Evolutionary conservation across 78 protist species (phyloP), one percentile per base, ranked within the genome.

Genomic region (Cavenderia fasciculata): DNA sequence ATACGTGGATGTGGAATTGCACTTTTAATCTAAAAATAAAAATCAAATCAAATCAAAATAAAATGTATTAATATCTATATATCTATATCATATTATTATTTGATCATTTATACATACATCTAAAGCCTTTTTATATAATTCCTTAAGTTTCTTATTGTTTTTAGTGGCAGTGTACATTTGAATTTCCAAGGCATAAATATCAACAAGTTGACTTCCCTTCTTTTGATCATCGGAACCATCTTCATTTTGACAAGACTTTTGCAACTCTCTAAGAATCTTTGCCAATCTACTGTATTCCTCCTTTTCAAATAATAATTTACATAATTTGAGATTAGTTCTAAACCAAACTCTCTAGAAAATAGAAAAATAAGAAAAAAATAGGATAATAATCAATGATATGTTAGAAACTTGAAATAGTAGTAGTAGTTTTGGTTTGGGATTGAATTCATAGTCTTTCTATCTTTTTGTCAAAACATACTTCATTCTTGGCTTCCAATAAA

Each of bases 1-100:
- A 92, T 96, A 25, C 94, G 70, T n/a, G 99, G 99, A 79, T 97
- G 98, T 14, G 98, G 97, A 54, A 98, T 96, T 46, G 99, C 98
- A 8, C 90, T 33, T 74, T 93, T 85, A 90, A 97, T 73, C 62
- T 69, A 41, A 23, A 23, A 8, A 23, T 36, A 7, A 5, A 25
- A 25, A 49, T 29, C 4, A 23, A 29, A 31, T 16, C n/a, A 19
- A 16, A 23, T 43, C 14, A 4, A 57, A n/a, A n/a, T n/a, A n/a
- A n/a, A n/a, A n/a, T n/a, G 43, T 77, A 61, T 23, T 59, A 29
- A 77, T 59, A 36, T 5, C 3, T 10, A 41, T 65, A 10, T 2
- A 59, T 14, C 36, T 36, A 2, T 69, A 14, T 36, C 5, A 14
- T 4, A 14, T 69, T 69, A 47, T 19, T 49, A 47, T 18, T 23